Conservation (phyloP, 768 basidiomycete genomes). For the Amylocystis lapponica region DNA sequence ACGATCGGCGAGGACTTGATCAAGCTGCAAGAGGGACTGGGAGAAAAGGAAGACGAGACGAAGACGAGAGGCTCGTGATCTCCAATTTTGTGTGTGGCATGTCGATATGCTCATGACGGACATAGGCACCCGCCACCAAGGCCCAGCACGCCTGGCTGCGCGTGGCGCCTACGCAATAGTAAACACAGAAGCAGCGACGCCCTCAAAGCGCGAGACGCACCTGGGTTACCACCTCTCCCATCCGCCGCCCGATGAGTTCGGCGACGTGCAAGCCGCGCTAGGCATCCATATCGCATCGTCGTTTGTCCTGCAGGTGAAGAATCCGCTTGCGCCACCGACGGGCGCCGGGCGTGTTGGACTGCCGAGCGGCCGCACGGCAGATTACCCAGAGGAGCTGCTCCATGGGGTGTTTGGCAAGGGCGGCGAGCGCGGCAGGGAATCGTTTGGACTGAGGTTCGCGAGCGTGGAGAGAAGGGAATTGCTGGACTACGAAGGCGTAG, state of each 20-base stretch:
- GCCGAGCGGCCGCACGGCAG: slow-evolving; percentile 29
- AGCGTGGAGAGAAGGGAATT: slow-evolving; percentile 45
- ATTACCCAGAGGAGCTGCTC: slow-evolving; percentile 45
- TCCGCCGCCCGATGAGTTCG: slow-evolving; percentile 33
- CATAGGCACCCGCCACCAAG: slow-evolving; percentile 44
- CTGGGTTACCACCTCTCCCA: slow-evolving; percentile 58
- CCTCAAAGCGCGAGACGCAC: slow-evolving; percentile 44
- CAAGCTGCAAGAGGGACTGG: slow-evolving; percentile 42
- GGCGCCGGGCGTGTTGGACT: slow-evolving; percentile 24
- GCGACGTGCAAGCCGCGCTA: slow-evolving; percentile 50
- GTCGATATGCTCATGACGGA: not conserved
- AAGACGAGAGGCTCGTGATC: slow-evolving; percentile 45
- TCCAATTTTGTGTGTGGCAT: no score
- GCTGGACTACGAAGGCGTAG: slow-evolving; percentile 48
- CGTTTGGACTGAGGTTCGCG: slow-evolving; percentile 46
- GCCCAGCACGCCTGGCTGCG: slow-evolving; percentile 45
- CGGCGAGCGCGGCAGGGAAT: slow-evolving; percentile 34
- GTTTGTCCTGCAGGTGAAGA: slow-evolving; percentile 58
- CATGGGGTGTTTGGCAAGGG: slow-evolving; percentile 43
- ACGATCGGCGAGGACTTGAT: slow-evolving; percentile 47
- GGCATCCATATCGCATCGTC: slow-evolving; percentile 48
- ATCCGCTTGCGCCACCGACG: slow-evolving; percentile 42
- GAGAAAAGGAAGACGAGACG: slow-evolving; percentile 50
- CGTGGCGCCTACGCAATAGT: slow-evolving; percentile 58
- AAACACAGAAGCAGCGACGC: slow-evolving; percentile 38